Evolutionary conservation across 768 basidiomycete species (phyloP).

Genomic region (Naganishia randhawae): DNA sequence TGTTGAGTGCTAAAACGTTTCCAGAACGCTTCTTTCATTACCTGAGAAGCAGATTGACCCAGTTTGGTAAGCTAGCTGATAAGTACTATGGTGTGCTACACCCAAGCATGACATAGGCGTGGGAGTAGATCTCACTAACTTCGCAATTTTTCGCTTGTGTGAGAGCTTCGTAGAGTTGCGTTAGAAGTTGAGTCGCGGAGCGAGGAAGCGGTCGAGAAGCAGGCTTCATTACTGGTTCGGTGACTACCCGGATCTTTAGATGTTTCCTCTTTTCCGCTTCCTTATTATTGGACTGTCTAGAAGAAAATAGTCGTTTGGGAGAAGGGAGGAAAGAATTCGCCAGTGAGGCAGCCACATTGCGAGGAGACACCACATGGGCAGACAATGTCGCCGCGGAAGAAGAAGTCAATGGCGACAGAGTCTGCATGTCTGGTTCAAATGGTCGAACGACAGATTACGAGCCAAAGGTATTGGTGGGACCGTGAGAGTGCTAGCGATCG

Average conservation of each 20-base stretch:
- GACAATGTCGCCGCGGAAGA: not conserved
- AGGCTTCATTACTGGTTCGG: constrained; percentile 14
- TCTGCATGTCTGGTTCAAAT: not conserved
- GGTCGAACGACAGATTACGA: not conserved
- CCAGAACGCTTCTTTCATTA: constrained; percentile 22
- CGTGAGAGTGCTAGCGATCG: not conserved
- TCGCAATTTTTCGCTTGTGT: constrained; percentile 28
- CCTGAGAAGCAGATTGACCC: too few relatives aligned
- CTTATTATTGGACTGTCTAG: not conserved
- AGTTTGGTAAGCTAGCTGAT: not conserved
- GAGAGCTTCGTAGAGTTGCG: constrained; percentile 24
- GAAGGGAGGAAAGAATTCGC: not conserved
- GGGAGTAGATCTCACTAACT: constrained; percentile 12
- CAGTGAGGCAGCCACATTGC: not conserved
- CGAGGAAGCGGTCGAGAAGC: not conserved
- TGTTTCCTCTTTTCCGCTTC: constrained; percentile 23
- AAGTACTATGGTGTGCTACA: too few relatives aligned
- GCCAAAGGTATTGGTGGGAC: not conserved
- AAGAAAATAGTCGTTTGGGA: not conserved
- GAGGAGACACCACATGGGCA: not conserved
- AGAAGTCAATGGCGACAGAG: not conserved
- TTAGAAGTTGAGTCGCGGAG: constrained; percentile 20
- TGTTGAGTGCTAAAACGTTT: not conserved
- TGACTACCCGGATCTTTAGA: constrained; percentile 24
- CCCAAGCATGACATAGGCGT: too few relatives aligned